These are phyloP conservation scores for Candida nemodendra DNA, from an alignment of 805 yeast species.

Conservation along the genomic window DNA sequence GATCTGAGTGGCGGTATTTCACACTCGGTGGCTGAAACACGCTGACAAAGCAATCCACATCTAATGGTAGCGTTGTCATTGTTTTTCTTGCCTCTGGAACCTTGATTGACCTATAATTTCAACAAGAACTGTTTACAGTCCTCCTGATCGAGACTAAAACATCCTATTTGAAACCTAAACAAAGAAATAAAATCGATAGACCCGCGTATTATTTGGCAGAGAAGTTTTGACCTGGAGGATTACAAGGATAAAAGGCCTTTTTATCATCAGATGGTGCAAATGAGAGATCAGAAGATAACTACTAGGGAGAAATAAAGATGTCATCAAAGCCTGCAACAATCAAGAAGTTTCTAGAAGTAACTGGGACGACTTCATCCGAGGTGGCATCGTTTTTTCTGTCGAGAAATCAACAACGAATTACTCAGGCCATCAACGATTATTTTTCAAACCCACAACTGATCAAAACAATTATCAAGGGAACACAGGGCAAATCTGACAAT, in stretches of 20 bases:
- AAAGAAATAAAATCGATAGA: too few species aligned
- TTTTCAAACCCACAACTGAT: constrained; percentile 20
- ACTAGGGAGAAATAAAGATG: constrained; percentile 8
- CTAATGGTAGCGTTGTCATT: constrained; percentile 10
- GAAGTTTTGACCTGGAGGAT: too few species aligned
- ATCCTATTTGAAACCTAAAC: too few species aligned
- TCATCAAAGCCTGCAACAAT: constrained; percentile 17
- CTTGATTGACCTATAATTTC: too few species aligned
- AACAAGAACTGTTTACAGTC: too few species aligned
- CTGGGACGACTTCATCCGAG: constrained; percentile 35
- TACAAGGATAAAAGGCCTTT: too few species aligned
- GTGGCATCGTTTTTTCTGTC: constrained; percentile 39
- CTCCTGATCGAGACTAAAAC: too few species aligned
- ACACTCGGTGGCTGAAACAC: constrained; percentile 14
- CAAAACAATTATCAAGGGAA: constrained; percentile 6
- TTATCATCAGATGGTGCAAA: too few species aligned
- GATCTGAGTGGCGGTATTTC: constrained; percentile 8
- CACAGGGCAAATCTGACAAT: constrained; percentile 1
- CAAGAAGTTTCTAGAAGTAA: constrained; percentile 39
- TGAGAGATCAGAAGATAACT: too few species aligned
- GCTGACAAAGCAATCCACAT: constrained; percentile 11
- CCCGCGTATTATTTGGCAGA: too few species aligned
- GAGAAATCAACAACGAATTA: constrained; percentile 20
- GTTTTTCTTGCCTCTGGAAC: too few species aligned
- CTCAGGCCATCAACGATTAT: constrained; percentile 26